Conservation (phyloP, 495 filamentous ascomycete genomes). For the Neurospora cerealis region DNA sequence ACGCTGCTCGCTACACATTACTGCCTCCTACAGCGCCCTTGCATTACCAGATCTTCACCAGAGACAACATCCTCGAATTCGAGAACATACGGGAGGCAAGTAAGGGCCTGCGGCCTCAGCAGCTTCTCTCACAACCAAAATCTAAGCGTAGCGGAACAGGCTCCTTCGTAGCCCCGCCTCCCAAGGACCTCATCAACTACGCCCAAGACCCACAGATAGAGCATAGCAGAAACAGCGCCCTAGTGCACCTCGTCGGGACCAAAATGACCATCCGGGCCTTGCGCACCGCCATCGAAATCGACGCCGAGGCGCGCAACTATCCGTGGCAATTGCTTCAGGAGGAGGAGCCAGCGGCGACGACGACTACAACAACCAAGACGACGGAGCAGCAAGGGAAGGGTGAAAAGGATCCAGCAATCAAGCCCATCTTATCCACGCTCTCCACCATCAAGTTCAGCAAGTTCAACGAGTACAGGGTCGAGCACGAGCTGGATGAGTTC, state of each 20-base stretch:
- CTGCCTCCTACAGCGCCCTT: background rate
- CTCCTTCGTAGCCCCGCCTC: background rate
- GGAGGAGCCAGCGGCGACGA: conserved; percentile 13
- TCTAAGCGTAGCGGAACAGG: background rate
- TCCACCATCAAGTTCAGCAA: background rate
- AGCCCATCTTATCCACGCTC: background rate
- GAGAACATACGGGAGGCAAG: background rate
- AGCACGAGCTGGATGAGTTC: background rate
- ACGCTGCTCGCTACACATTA: background rate
- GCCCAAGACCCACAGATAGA: conserved; percentile 31
- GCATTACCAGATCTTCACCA: background rate
- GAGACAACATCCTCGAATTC: background rate
- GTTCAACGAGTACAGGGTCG: background rate
- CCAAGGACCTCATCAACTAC: background rate
- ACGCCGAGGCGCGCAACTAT: conserved; percentile 31
- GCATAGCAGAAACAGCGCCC: conserved; percentile 18
- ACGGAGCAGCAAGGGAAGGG: background rate
- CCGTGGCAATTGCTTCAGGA: conserved; percentile 28
- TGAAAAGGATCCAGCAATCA: background rate
- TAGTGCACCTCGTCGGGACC: conserved; percentile 32
- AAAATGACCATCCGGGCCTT: conserved; percentile 14
- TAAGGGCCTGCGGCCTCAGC: background rate
- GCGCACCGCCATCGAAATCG: conserved; percentile 26
- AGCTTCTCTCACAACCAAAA: background rate
- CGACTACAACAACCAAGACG: conserved; percentile 10